Evolutionary conservation across 192 early-diverging fungal genomes (phyloP).

Genomic region (Phlyctochytrium bullatum): DNA sequence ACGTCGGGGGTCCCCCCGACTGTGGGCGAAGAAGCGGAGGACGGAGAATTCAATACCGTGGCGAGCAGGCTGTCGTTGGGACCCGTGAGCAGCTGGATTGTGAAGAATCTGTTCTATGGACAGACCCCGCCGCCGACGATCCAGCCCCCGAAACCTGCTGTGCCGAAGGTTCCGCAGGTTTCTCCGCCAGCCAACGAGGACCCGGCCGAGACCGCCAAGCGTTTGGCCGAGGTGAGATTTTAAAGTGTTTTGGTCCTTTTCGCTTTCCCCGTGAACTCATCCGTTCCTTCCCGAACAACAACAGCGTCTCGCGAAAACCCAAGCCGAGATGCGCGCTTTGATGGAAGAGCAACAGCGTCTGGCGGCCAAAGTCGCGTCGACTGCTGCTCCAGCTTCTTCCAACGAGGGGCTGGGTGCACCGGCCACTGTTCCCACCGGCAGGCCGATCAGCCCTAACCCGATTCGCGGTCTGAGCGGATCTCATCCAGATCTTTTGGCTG

Average conservation of each 20-base stretch:
- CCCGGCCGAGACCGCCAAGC: background rate
- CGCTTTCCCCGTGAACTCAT: background rate
- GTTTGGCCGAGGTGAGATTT: background rate
- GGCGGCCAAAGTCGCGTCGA: background rate
- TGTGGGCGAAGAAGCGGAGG: background rate
- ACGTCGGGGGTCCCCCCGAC: background rate
- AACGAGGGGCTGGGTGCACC: background rate
- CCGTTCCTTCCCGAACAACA: background rate
- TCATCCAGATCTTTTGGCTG: slow-evolving; percentile 25
- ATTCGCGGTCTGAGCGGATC: background rate
- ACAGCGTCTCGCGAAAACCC: slow-evolving; percentile 20
- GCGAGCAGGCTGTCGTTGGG: background rate
- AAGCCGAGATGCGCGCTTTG: slow-evolving; percentile 19
- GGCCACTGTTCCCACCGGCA: background rate
- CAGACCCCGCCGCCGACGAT: no score
- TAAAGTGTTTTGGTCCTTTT: background rate
- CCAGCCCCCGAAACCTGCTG: background rate
- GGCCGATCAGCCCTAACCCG: background rate
- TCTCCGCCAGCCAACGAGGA: background rate
- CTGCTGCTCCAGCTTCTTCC: background rate
- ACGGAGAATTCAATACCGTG: background rate
- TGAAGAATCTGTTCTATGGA: background rate
- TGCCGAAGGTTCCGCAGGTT: background rate
- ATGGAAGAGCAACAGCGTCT: slow-evolving; percentile 22
- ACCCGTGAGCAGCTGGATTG: slow-evolving; percentile 2